Percentiles rank a stretch among this genome's conserved stretches.
These are phyloP conservation scores for Candida peoriensis DNA, from an alignment of 805 yeast genomes.

Conservation along the genomic window DNA sequence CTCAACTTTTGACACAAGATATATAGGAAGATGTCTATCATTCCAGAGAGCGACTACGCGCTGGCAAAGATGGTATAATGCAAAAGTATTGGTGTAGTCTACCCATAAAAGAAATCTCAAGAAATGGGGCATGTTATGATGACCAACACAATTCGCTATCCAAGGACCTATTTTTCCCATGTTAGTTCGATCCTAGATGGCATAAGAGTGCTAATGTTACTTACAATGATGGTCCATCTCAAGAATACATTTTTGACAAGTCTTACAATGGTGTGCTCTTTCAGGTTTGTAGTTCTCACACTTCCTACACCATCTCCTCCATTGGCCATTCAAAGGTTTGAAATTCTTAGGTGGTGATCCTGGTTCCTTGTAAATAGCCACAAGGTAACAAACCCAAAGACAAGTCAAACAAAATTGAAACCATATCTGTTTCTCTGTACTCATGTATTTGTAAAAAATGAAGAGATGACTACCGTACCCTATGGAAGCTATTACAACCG, in stretches of 20 bases:
- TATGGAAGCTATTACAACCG: slow-evolving; percentile 45
- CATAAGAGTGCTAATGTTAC: too few relatives aligned
- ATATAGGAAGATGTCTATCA: slow-evolving; percentile 48
- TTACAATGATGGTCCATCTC: slow-evolving; percentile 94
- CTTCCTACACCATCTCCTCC: slow-evolving; percentile 70
- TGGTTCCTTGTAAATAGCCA: slow-evolving; percentile 64
- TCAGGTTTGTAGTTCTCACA: slow-evolving; percentile 75
- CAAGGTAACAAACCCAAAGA: slow-evolving; percentile 69
- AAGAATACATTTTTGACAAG: slow-evolving; percentile 68
- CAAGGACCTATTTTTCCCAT: slow-evolving; percentile 68
- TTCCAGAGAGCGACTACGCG: slow-evolving; percentile 42
- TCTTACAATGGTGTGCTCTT: slow-evolving; percentile 80
- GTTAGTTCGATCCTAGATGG: neutral
- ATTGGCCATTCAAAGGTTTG: slow-evolving; percentile 39
- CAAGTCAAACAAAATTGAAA: slow-evolving; percentile 44
- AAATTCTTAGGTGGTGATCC: slow-evolving; percentile 59
- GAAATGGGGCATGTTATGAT: slow-evolving; percentile 72
- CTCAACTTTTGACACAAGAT: slow-evolving; percentile 47
- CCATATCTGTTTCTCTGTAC: slow-evolving; percentile 34
- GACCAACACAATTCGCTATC: slow-evolving; percentile 90
- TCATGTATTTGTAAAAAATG: slow-evolving; percentile 42
- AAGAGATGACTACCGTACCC: slow-evolving; percentile 62
- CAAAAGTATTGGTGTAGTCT: slow-evolving; percentile 42
- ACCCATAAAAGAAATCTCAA: slow-evolving; percentile 71
- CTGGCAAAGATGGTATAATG: slow-evolving; percentile 35